Conservation (phyloP, 2,329 filamentous ascomycete genomes). For the Parastagonospora avenae region DNA sequence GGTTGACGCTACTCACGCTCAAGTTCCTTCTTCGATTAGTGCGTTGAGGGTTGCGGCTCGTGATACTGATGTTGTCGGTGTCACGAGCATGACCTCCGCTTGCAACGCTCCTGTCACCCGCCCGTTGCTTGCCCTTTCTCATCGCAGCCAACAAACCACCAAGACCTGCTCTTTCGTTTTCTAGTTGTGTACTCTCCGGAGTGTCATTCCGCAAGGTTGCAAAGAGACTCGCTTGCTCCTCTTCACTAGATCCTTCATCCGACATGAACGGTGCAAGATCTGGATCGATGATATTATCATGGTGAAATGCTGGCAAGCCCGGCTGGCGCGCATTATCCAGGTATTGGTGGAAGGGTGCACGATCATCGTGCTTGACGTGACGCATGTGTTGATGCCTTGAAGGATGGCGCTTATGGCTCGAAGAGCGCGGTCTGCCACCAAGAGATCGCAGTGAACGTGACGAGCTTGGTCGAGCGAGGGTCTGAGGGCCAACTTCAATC, state of each 20-base stretch:
- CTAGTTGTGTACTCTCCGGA: slow-evolving; percentile 64
- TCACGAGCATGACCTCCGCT: slow-evolving; percentile 69
- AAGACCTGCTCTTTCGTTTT: slow-evolving; percentile 76
- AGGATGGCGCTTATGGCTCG: slow-evolving; percentile 83
- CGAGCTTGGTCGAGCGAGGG: slow-evolving; percentile 85
- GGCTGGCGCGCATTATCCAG: slow-evolving; percentile 70
- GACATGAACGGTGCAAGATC: slow-evolving; percentile 95
- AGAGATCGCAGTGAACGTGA: slow-evolving; percentile 85
- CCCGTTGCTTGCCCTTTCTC: slow-evolving; percentile 74
- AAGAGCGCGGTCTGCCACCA: slow-evolving; percentile 69
- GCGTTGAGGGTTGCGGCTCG: slow-evolving; percentile 65
- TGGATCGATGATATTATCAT: slow-evolving; percentile 97
- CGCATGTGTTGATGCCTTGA: slow-evolving; percentile 85
- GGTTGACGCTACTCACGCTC: slow-evolving; percentile 78
- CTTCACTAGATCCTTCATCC: slow-evolving; percentile 88
- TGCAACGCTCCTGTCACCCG: slow-evolving; percentile 72
- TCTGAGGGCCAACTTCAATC: slow-evolving; percentile 80
- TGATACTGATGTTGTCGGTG: slow-evolving; percentile 66
- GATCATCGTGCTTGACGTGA: slow-evolving; percentile 78
- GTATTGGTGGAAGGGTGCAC: slow-evolving; percentile 84
- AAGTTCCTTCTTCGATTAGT: slow-evolving; percentile 76
- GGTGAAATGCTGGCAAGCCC: slow-evolving; percentile 88
- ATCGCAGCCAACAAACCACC: slow-evolving; percentile 73
- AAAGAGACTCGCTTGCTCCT: slow-evolving; percentile 89
- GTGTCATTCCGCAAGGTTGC: slow-evolving; percentile 70